phyloP scores from a whole-genome alignment of 805 yeast genomes.

The Clavispora fructus region DNA sequence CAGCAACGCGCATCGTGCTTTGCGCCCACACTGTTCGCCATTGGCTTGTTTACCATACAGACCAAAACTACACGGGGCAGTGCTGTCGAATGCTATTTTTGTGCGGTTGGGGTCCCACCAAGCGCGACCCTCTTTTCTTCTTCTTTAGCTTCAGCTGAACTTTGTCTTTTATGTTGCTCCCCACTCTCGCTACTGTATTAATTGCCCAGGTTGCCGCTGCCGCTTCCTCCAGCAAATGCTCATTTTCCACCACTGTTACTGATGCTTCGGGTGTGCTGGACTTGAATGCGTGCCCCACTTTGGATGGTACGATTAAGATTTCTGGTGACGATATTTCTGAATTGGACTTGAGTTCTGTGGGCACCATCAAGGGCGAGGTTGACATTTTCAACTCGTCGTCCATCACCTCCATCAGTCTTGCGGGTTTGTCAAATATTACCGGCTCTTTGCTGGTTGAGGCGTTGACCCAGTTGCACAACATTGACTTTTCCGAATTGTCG shows the following conservation, averaged over 20 bases:
- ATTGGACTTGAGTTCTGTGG: conserved; percentile 26
- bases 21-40: neutral
- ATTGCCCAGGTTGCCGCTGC: conserved; percentile 5
- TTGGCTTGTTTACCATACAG: neutral
- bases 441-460: conserved; percentile 34
- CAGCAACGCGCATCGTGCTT: neutral
- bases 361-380: conserved; percentile 26
- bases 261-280: conserved; percentile 31
- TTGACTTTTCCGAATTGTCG: conserved; percentile 30
- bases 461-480: conserved; percentile 33
- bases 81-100: neutral
- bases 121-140: neutral
- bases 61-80: neutral
- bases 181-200: neutral
- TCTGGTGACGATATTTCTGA: conserved; percentile 28
- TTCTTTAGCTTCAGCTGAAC: neutral
- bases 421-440: conserved; percentile 24
- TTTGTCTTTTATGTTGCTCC: neutral
- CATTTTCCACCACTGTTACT: conserved; percentile 35
- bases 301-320: conserved; percentile 35
- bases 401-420: conserved; percentile 27
- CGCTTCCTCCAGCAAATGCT: conserved; percentile 22
- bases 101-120: neutral
- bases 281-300: conserved; percentile 37
- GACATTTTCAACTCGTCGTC: conserved; percentile 36